Evolutionary conservation across 2,329 filamentous ascomycete species (phyloP).

Genomic region (Fusarium oligoseptatum): DNA sequence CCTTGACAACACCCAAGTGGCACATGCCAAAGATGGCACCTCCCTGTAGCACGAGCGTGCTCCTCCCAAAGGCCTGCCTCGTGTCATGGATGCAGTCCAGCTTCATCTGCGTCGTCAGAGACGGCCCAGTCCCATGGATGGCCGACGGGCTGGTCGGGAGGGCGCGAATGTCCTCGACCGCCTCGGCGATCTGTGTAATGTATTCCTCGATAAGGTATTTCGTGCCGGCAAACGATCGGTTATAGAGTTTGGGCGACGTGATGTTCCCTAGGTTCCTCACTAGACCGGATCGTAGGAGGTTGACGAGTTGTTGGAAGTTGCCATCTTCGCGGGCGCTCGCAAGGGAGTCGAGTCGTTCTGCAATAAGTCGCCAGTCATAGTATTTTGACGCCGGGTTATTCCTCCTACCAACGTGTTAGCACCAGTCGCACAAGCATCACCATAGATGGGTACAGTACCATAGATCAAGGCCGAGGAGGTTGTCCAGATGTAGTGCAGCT

Average conservation of each 20-base stretch:
- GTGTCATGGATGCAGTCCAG: slow-evolving; percentile 89
- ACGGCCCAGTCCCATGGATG: slow-evolving; percentile 52
- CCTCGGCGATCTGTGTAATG: slow-evolving; percentile 84
- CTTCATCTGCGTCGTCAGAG: slow-evolving; percentile 80
- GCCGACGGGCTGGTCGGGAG: slow-evolving; percentile 69
- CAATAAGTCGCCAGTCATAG: slow-evolving; percentile 90
- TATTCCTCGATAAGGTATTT: slow-evolving; percentile 94
- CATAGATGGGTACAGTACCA: slow-evolving; percentile 65
- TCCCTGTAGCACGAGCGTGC: slow-evolving; percentile 87
- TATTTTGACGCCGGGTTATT: slow-evolving; percentile 83
- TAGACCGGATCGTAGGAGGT: slow-evolving; percentile 82
- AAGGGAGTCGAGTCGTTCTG: slow-evolving; percentile 79
- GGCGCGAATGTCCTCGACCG: slow-evolving; percentile 80
- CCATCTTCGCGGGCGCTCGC: slow-evolving; percentile 76
- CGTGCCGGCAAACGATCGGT: slow-evolving; percentile 87
- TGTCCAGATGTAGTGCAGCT: slow-evolving; percentile 86
- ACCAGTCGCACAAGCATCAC: background rate
- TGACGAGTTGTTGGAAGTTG: slow-evolving; percentile 81
- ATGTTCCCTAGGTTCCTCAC: slow-evolving; percentile 94
- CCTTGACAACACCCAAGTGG: slow-evolving; percentile 91
- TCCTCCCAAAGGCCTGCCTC: slow-evolving; percentile 88
- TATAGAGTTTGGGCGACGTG: slow-evolving; percentile 83
- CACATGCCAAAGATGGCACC: slow-evolving; percentile 93
- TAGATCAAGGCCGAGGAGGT: slow-evolving; percentile 81
- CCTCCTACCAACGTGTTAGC: slow-evolving; percentile 67